phyloP scores from a whole-genome alignment of 2,329 filamentous ascomycete species.

The Drechslerella coelobrocha region DNA sequence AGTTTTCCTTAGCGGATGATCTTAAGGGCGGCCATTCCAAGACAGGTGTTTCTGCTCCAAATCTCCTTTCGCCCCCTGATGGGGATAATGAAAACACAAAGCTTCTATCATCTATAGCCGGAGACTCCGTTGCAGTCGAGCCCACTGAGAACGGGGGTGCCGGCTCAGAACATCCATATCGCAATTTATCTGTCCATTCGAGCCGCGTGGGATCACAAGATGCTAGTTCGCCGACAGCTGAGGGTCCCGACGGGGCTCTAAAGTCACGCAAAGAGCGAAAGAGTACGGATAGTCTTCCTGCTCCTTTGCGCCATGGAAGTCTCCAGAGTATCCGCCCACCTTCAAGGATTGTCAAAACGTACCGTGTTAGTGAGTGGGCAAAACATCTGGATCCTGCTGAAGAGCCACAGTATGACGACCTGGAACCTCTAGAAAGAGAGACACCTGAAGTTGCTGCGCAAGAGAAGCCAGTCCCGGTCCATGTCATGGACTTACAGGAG shows the following conservation, averaged over 20 bases:
- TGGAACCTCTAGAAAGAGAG: constrained; percentile 64
- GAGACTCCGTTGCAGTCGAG: constrained; percentile 1
- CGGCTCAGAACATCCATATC: not conserved
- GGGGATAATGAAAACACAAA: not conserved
- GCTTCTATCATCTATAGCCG: not conserved
- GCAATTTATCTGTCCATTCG: not conserved
- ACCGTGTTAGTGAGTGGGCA: constrained; percentile 94
- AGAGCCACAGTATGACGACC: constrained; percentile 69
- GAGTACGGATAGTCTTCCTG: constrained; percentile 32
- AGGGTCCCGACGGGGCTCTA: not conserved
- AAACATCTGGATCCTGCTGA: constrained; percentile 85
- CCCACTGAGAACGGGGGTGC: not conserved
- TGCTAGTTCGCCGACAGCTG: too few relatives aligned
- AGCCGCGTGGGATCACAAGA: not conserved
- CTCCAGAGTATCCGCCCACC: constrained; percentile 42
- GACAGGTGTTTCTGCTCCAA: not conserved
- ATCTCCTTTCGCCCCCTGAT: not conserved
- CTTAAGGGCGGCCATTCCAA: not conserved
- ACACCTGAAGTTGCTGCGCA: constrained; percentile 58
- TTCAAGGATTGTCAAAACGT: constrained; percentile 79
- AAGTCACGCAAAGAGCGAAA: constrained; percentile 38
- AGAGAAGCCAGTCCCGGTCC: constrained; percentile 68
- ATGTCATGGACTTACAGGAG: constrained; percentile 70
- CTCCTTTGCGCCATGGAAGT: constrained; percentile 43
- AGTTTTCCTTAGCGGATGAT: constrained; percentile 1